Evolutionary conservation across 257 asterid species (phyloP).

Genomic region (Fraxinus quadrangulata): DNA sequence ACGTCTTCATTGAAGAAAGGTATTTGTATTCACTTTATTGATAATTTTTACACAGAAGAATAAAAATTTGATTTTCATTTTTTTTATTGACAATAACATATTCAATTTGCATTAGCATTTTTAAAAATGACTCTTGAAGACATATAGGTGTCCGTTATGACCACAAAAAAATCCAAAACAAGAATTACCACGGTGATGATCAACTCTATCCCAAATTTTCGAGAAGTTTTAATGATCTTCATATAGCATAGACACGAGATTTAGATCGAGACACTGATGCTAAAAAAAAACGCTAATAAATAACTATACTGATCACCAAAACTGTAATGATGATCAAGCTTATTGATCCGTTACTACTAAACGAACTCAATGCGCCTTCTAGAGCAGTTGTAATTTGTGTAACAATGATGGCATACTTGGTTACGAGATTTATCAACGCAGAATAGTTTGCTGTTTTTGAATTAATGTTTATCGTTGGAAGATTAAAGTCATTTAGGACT

Average conservation of each 20-base stretch:
- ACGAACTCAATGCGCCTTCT: conserved; percentile 6
- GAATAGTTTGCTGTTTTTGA: not conserved
- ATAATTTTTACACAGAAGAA: conserved; percentile 4
- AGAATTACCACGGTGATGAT: conserved; percentile 14
- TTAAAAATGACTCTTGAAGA: conserved; percentile 22
- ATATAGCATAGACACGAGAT: conserved; percentile 40
- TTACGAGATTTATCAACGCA: not conserved
- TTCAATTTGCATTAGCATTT: not conserved
- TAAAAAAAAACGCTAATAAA: not conserved
- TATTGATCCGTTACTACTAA: not conserved
- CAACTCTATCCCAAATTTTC: conserved; percentile 18
- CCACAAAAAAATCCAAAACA: conserved; percentile 22
- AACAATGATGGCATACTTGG: not conserved
- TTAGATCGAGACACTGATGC: conserved; percentile 23
- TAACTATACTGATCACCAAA: not conserved
- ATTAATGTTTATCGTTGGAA: too few species aligned
- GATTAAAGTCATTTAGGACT: not conserved
- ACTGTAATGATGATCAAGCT: conserved; percentile 28
- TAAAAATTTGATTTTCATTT: not conserved
- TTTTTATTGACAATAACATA: not conserved
- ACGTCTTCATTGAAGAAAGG: conserved; percentile 3
- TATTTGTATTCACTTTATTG: conserved; percentile 2
- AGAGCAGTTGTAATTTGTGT: conserved; percentile 30
- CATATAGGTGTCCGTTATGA: conserved; percentile 27
- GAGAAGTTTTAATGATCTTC: conserved; percentile 27